Conservation (phyloP, 495 filamentous ascomycete species). For the Aspergillus conjunctus region DNA sequence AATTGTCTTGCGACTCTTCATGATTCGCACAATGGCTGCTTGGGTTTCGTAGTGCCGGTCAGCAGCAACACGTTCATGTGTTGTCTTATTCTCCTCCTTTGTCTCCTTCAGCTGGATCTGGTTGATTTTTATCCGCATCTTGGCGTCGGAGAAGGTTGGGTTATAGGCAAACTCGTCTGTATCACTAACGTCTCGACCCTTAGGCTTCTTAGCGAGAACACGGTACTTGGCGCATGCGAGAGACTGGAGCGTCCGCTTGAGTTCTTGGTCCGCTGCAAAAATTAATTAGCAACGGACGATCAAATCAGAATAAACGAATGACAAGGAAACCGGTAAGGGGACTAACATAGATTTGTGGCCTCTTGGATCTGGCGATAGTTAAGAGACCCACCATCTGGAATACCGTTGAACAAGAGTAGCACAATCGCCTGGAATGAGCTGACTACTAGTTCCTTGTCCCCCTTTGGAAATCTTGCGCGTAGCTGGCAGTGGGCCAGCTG, state of each 20-base stretch:
- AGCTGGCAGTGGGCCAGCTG: conserved; percentile 84
- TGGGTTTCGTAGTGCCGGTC: conserved; percentile 96
- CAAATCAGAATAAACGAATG: neutral
- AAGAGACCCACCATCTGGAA: conserved; percentile 56
- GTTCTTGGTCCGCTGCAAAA: conserved; percentile 64
- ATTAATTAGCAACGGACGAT: conserved; percentile 25
- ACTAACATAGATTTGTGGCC: conserved; percentile 65
- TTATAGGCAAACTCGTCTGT: conserved; percentile 86
- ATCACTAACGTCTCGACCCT: conserved; percentile 72
- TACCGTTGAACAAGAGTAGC: conserved; percentile 85
- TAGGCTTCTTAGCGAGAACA: conserved; percentile 84
- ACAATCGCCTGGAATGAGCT: conserved; percentile 90
- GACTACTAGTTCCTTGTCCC: conserved; percentile 82
- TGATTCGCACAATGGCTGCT: conserved; percentile 93
- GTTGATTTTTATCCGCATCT: conserved; percentile 96
- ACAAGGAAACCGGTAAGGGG: conserved; percentile 23
- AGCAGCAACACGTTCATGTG: conserved; percentile 82
- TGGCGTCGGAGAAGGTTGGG: conserved; percentile 69
- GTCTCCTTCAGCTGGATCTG: conserved; percentile 97
- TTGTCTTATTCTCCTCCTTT: conserved; percentile 85
- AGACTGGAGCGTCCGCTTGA: conserved; percentile 89
- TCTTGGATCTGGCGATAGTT: conserved; percentile 70
- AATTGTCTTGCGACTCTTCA: conserved; percentile 94
- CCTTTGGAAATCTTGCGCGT: conserved; percentile 72
- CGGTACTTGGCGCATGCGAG: conserved; percentile 87